Evolutionary conservation across 2,329 filamentous ascomycete genomes (phyloP).

Genomic region (Xylariaceae sp.): DNA sequence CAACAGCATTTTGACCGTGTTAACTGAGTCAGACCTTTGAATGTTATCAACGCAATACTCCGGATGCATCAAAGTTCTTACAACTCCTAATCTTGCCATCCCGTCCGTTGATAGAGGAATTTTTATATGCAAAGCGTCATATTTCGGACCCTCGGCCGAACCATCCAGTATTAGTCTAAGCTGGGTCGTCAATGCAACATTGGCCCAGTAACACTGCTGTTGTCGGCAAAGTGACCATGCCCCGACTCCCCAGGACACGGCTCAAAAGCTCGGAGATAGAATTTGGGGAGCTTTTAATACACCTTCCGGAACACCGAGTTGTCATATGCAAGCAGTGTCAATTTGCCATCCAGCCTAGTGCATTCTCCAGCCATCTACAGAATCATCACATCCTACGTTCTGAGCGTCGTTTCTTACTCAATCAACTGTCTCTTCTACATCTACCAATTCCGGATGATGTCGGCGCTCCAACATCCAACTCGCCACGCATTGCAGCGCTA

Average conservation of each 20-base stretch:
- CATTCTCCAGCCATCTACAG: constrained; percentile 13
- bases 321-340: constrained; percentile 12
- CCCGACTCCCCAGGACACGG: constrained; percentile 5
- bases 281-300: constrained; percentile 5
- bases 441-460: constrained; percentile 5
- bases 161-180: too few relatives aligned
- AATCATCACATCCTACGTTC: constrained; percentile 13
- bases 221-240: too few relatives aligned
- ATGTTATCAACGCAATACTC: too few relatives aligned
- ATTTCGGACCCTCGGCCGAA: too few relatives aligned
- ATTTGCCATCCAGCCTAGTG: constrained; percentile 12
- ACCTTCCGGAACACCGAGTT: constrained; percentile 9
- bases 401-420: constrained; percentile 9
- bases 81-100: too few relatives aligned
- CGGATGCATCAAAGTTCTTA: too few relatives aligned
- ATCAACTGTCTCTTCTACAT: constrained; percentile 5
- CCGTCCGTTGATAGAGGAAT: too few relatives aligned
- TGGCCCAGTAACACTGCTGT: too few relatives aligned
- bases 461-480: constrained; percentile 4
- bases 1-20: too few relatives aligned
- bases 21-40: too few relatives aligned
- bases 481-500: constrained; percentile 3
- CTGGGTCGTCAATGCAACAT: too few relatives aligned
- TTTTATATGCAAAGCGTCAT: too few relatives aligned
- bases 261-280: neutral